These are phyloP conservation scores for Neurospora sp. DNA, from an alignment of 495 filamentous ascomycete species.

Conservation along the genomic window DNA sequence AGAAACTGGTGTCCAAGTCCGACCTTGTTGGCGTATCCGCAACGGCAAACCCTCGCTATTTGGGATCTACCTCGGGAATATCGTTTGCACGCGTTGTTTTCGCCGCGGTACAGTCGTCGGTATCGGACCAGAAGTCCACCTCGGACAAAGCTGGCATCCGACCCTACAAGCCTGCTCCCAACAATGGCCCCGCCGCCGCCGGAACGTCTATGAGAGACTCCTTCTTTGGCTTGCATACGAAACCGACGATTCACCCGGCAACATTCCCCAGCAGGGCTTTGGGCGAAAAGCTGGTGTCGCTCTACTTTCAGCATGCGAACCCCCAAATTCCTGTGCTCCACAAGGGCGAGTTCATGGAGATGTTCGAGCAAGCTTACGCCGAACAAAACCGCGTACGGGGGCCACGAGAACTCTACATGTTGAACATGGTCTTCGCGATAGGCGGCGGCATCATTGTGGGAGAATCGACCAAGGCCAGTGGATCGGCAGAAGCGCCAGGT, in stretches of 20 bases:
- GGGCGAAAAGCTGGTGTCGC: constrained; percentile 57
- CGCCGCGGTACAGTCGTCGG: constrained; percentile 82
- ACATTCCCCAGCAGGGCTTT: constrained; percentile 71
- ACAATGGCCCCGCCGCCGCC: constrained; percentile 26
- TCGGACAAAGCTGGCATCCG: constrained; percentile 41
- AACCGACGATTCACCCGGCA: constrained; percentile 75
- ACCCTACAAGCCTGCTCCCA: constrained; percentile 29
- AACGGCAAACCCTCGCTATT: constrained; percentile 65
- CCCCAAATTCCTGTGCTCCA: constrained; percentile 92
- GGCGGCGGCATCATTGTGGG: constrained; percentile 87
- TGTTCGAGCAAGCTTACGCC: constrained; percentile 71
- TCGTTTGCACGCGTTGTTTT: constrained; percentile 93
- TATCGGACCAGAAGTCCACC: constrained; percentile 54
- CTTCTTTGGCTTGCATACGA: constrained; percentile 89
- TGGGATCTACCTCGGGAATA: constrained; percentile 82
- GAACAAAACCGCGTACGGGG: constrained; percentile 58
- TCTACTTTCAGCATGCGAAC: constrained; percentile 95
- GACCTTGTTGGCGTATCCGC: constrained; percentile 68
- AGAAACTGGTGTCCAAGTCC: constrained; percentile 62
- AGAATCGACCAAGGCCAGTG: constrained; percentile 29
- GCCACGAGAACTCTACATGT: constrained; percentile 76
- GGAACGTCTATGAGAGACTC: constrained; percentile 83
- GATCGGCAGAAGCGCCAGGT: constrained; percentile 7
- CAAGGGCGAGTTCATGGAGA: constrained; percentile 71
- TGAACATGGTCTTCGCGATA: constrained; percentile 98